Evolutionary conservation across 805 yeast genomes (phyloP).

Genomic region (Lachancea mirantina): DNA sequence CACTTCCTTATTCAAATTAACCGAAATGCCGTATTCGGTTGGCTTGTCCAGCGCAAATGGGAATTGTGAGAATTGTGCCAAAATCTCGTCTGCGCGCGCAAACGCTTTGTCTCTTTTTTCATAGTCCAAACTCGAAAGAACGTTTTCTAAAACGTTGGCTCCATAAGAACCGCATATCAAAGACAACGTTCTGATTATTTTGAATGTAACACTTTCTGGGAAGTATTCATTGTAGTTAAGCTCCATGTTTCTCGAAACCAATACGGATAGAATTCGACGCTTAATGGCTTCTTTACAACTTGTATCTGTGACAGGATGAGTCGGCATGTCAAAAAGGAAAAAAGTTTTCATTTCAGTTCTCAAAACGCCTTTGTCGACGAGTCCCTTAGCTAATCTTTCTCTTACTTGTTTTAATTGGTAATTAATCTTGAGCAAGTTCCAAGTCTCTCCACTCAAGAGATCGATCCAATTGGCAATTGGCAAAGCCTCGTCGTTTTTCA

Average conservation of each 20-base stretch:
- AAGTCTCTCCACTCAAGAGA: conserved; percentile 87
- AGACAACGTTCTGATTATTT: conserved; percentile 68
- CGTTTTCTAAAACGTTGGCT: conserved; percentile 93
- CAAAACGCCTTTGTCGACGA: conserved; percentile 93
- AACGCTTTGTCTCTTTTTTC: conserved; percentile 90
- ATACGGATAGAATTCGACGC: conserved; percentile 58
- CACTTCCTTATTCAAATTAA: conserved; percentile 48
- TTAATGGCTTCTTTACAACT: conserved; percentile 76
- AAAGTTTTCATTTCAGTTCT: conserved; percentile 95
- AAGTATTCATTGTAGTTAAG: conserved; percentile 55
- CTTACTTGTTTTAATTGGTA: conserved; percentile 96
- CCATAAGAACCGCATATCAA: conserved; percentile 88
- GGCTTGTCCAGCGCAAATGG: conserved; percentile 60
- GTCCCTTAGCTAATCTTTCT: conserved; percentile 91
- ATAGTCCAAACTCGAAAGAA: conserved; percentile 64
- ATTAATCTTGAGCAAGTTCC: conserved; percentile 91
- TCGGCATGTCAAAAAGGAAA: conserved; percentile 94
- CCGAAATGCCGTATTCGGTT: conserved; percentile 62
- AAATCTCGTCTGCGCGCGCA: conserved; percentile 86
- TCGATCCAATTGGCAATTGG: conserved; percentile 91
- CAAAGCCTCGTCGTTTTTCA: conserved; percentile 76
- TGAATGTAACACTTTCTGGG: conserved; percentile 60
- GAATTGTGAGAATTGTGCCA: conserved; percentile 72
- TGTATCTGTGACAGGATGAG: conserved; percentile 90
- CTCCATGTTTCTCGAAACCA: conserved; percentile 65